Base-by-base conservation (phyloP, 2,329 filamentous ascomycete genomes). In the Penicillium digitatum region DNA sequence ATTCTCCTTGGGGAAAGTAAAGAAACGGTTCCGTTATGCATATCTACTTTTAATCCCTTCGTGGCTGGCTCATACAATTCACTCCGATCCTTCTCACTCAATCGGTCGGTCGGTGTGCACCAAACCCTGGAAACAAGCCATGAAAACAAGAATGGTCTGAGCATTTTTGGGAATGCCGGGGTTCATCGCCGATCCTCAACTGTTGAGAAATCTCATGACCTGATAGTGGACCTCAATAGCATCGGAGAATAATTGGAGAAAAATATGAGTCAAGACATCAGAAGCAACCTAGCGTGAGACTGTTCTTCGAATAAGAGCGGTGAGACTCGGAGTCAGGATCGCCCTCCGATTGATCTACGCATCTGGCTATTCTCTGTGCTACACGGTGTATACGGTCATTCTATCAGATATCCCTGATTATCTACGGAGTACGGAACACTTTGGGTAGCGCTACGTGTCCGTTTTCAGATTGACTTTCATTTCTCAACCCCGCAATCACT, bases 141-240 rank as follows among this genome's bases (percentile, higher is more conserved):
- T 29, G 3, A 22, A 22, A 22, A 14, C 5, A 35, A 11, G 18
- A 26, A 52, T 52, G 42, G 5, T 51, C 10, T n/a, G n/a, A n/a
- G n/a, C 24, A 46, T 31, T 38, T 46, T 38, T 45, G 29, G 18
- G 31, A 6, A 16, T 4, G 8, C 14, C 7, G 16, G 22, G 27
- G 14, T 32, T 40, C 14, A 34, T 50, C 37, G 37, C 27, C 14
- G 24, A 37, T 46, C 38, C 59, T 61, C 55, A 60, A 61, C 42
- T 37, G 59, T 60, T 62, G 58, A 58, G 58, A 29, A 37, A 47
- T 52, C 49, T 42, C 34, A 52, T 52, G 49, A 52, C 49, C 42
- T 46, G 34, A 8, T 38, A 27, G 32, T 37, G 37, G 37, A 39
- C 3, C 32, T 47, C n/a, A 16, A 47, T 27, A n/a, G 27, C 7